A percentile compares a stretch with the other conserved stretches of the same genome.
phyloP scores from a whole-genome alignment of 1,139 yeast genomes.

The Geotrichum restrictum region DNA sequence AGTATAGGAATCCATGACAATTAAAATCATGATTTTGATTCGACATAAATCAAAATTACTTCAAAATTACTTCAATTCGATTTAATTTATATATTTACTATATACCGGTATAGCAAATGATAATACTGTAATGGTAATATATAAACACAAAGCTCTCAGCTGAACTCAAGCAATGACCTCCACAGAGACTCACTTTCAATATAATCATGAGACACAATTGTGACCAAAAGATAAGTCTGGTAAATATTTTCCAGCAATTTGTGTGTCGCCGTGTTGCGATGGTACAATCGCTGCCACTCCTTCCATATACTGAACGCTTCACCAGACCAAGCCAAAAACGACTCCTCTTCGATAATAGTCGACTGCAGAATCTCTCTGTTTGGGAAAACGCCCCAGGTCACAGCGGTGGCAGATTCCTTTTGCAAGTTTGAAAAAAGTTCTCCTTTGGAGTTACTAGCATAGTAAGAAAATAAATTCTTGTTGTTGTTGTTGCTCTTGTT shows the following conservation, averaged over 20 bases:
- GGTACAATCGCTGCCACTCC: slow-evolving; percentile 86
- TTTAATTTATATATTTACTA: too few relatives aligned
- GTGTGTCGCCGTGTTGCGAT: slow-evolving; percentile 51
- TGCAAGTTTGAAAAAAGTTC: slow-evolving; percentile 59
- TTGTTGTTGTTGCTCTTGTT: too few relatives aligned
- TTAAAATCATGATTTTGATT: background rate
- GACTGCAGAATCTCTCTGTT: slow-evolving; percentile 82
- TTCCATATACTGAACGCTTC: slow-evolving; percentile 89
- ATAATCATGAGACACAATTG: slow-evolving; percentile 82
- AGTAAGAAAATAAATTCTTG: slow-evolving; percentile 52
- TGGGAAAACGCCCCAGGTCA: slow-evolving; percentile 96
- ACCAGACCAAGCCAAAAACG: slow-evolving; percentile 89
- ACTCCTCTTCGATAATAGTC: slow-evolving; percentile 80
- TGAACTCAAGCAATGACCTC: slow-evolving; percentile 47
- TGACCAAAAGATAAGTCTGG: slow-evolving; percentile 66
- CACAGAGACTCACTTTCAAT: slow-evolving; percentile 72
- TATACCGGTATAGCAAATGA: too few relatives aligned
- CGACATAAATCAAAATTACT: background rate
- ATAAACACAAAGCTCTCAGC: too few relatives aligned
- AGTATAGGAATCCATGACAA: too few relatives aligned
- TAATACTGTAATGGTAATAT: too few relatives aligned
- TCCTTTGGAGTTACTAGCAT: slow-evolving; percentile 60
- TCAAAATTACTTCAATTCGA: background rate
- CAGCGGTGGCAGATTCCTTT: slow-evolving; percentile 57
- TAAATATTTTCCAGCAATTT: slow-evolving; percentile 63